Conservation (phyloP, 2,329 filamentous ascomycete genomes). For the Trichophyton benhamiae region DNA sequence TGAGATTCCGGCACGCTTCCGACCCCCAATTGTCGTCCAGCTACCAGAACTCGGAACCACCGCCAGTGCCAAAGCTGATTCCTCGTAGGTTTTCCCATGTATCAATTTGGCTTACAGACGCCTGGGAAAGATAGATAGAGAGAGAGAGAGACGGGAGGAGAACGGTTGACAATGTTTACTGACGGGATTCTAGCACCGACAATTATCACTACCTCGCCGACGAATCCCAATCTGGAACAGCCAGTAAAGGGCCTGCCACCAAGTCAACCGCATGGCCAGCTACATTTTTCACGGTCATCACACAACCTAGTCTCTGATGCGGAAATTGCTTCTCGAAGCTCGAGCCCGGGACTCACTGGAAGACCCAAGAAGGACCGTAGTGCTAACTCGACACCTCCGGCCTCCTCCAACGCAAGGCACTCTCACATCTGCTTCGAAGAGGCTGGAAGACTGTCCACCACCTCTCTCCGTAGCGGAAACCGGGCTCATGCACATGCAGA, state of each 20-base stretch:
- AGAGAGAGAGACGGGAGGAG: not conserved
- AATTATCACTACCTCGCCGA: slow-evolving; percentile 89
- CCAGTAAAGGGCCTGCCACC: not conserved
- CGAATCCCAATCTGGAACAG: slow-evolving; percentile 46
- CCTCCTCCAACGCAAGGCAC: slow-evolving; percentile 22
- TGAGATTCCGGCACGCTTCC: slow-evolving; percentile 83
- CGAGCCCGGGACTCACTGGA: not conserved
- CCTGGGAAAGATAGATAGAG: not conserved
- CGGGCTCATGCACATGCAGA: slow-evolving; percentile 42
- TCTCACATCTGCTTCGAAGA: slow-evolving; percentile 51
- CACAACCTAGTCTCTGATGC: not conserved
- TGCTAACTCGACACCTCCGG: slow-evolving; percentile 18
- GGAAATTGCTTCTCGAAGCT: not conserved
- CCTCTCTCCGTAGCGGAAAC: slow-evolving; percentile 44
- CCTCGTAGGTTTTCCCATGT: slow-evolving; percentile 22
- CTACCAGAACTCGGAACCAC: slow-evolving; percentile 49
- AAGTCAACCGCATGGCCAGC: not conserved
- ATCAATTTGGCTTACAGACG: slow-evolving; percentile 4
- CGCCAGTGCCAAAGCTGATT: slow-evolving; percentile 29
- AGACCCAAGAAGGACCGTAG: not conserved
- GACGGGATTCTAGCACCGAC: slow-evolving; percentile 35
- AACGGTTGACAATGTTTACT: not conserved
- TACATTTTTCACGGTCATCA: not conserved
- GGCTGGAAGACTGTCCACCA: slow-evolving; percentile 39
- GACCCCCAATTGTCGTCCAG: slow-evolving; percentile 76